Conservation (phyloP, 768 basidiomycete species). For the Xanthoconium stramineum region DNA sequence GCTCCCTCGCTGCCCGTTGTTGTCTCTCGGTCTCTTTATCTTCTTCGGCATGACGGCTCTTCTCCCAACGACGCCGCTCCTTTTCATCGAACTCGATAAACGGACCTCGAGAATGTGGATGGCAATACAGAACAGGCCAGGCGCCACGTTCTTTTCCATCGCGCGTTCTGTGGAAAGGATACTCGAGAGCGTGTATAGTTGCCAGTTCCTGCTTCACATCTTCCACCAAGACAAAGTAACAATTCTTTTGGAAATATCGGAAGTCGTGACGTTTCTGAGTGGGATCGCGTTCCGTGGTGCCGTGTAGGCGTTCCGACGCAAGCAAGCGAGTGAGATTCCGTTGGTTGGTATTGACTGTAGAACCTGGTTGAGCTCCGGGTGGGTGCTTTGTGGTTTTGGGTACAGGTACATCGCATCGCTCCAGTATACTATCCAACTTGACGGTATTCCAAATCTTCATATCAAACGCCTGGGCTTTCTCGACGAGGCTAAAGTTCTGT, state of each 20-base stretch:
- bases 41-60: conserved; percentile 40
- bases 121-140: conserved; percentile 85
- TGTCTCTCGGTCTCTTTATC: conserved; percentile 34
- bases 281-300: conserved; percentile 87
- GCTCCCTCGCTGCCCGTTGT: conserved; percentile 24
- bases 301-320: conserved; percentile 81
- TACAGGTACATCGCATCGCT: conserved; percentile 53
- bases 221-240: conserved; percentile 86
- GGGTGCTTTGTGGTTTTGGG: conserved; percentile 27
- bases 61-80: conserved; percentile 68
- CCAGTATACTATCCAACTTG: conserved; percentile 70
- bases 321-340: conserved; percentile 60
- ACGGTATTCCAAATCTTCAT: conserved; percentile 85
- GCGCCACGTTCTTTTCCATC: conserved; percentile 53
- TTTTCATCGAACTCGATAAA: conserved; percentile 74
- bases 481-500: conserved; percentile 48
- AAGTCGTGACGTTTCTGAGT: conserved; percentile 84
- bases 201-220: conserved; percentile 81
- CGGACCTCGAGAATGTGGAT: conserved; percentile 69
- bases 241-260: conserved; percentile 75
- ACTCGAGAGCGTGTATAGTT: conserved; percentile 83
- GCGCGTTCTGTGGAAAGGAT: conserved; percentile 51
- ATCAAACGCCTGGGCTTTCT: conserved; percentile 63
- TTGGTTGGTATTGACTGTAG: conserved; percentile 33
- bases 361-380: conserved; percentile 29